A percentile compares a stretch with the other conserved stretches of the same genome.
phyloP scores from a whole-genome alignment of 495 filamentous ascomycete genomes.

The Talaromyces stipitatus region DNA sequence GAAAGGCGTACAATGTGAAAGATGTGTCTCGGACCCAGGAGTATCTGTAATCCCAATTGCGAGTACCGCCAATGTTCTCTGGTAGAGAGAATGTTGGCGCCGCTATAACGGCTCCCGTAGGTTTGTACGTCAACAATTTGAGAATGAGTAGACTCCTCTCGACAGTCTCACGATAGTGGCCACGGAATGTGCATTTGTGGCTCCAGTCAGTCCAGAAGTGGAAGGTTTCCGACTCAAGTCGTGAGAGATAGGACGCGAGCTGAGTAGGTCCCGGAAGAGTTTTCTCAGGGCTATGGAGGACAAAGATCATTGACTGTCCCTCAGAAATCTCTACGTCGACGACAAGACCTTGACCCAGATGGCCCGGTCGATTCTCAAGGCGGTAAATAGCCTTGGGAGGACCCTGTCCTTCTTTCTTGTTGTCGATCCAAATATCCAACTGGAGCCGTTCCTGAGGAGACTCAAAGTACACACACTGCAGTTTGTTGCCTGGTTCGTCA shows the following conservation, averaged over 20 bases:
- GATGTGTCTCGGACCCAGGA: constrained; percentile 69
- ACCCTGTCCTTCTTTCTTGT: constrained; percentile 38
- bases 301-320: constrained; percentile 59
- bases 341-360: constrained; percentile 52
- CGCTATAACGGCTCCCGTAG: constrained; percentile 48
- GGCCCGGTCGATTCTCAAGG: constrained; percentile 40
- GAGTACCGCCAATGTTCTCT: constrained; percentile 60
- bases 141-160: constrained; percentile 59
- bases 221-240: constrained; percentile 57
- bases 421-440: constrained; percentile 56
- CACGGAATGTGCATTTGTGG: constrained; percentile 58
- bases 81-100: constrained; percentile 60
- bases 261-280: constrained; percentile 37
- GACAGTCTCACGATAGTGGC: constrained; percentile 62
- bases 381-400: constrained; percentile 43
- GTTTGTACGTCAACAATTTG: constrained; percentile 64
- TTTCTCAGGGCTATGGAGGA: constrained; percentile 45
- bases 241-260: constrained; percentile 43
- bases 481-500: constrained; percentile 25
- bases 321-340: constrained; percentile 49
- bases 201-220: constrained; percentile 67
- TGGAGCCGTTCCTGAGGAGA: constrained; percentile 49
- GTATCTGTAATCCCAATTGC: constrained; percentile 75
- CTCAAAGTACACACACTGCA: constrained; percentile 56
- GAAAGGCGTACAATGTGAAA: constrained; percentile 68